A percentile compares a stretch with the other conserved stretches of the same genome.
Evolutionary conservation across 805 yeast genomes (phyloP).

Genomic region (Candida cerambycidarum): DNA sequence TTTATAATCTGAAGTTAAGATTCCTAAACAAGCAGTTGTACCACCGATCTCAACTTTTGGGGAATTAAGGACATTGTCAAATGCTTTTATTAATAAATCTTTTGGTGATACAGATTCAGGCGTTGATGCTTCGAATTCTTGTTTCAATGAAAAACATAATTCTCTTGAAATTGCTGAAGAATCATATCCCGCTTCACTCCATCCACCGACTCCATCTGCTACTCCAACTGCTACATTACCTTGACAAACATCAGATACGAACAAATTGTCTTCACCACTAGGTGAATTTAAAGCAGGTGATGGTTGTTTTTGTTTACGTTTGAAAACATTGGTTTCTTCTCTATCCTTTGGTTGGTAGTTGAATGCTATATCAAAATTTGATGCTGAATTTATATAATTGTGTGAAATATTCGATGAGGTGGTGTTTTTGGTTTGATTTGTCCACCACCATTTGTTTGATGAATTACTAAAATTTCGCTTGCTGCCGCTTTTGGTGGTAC

Average conservation of each 20-base stretch:
- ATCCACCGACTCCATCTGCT: slow-evolving; percentile 97
- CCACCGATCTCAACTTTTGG: slow-evolving; percentile 84
- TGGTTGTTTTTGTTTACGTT: slow-evolving; percentile 21
- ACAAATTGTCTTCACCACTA: slow-evolving; percentile 77
- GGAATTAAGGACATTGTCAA: slow-evolving; percentile 47
- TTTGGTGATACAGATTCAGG: slow-evolving; percentile 34
- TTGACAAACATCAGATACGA: slow-evolving; percentile 43
- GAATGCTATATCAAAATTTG: slow-evolving; percentile 56
- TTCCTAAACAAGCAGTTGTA: slow-evolving; percentile 87
- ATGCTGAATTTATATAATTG: slow-evolving; percentile 9
- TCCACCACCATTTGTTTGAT: slow-evolving; percentile 15
- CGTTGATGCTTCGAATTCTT: slow-evolving; percentile 24
- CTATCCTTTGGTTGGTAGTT: slow-evolving; percentile 77
- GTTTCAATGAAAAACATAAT: slow-evolving; percentile 58
- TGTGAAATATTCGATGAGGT: slow-evolving; percentile 12
- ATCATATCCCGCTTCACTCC: slow-evolving; percentile 91
- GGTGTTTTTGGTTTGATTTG: slow-evolving; percentile 15
- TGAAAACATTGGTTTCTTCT: slow-evolving; percentile 47
- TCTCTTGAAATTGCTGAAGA: slow-evolving; percentile 85
- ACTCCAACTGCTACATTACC: slow-evolving; percentile 66
- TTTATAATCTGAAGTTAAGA: slow-evolving; percentile 55
- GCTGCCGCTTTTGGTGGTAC: neutral
- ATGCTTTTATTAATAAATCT: slow-evolving; percentile 56
- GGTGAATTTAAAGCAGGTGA: slow-evolving; percentile 46
- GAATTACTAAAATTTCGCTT: slow-evolving; percentile 21